Evolutionary conservation across 2,329 filamentous ascomycete genomes (phyloP).

Genomic region (Huntiella savannae): DNA sequence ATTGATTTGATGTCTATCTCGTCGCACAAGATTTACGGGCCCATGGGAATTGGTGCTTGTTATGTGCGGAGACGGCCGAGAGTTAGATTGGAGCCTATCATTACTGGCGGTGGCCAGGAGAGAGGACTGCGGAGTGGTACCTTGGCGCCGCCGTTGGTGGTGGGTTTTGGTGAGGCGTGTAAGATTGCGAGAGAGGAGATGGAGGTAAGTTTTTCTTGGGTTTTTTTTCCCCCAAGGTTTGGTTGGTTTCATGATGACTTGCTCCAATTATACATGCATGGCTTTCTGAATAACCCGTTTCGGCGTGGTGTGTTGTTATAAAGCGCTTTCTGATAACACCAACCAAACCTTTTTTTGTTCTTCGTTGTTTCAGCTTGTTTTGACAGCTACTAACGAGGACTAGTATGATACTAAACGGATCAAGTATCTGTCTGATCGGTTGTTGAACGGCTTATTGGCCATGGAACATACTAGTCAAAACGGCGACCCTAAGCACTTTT

Average conservation of each 20-base stretch:
- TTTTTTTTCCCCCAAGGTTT: constrained; percentile 13
- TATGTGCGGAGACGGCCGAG: constrained; percentile 83
- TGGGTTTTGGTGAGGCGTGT: constrained; percentile 91
- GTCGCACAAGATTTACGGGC: constrained; percentile 95
- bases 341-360: neutral
- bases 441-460: constrained; percentile 62
- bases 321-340: constrained; percentile 46
- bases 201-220: constrained; percentile 42
- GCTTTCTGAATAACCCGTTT: constrained; percentile 65
- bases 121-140: constrained; percentile 88
- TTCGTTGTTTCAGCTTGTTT: constrained; percentile 1
- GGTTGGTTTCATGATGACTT: constrained; percentile 46
- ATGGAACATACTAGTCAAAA: constrained; percentile 90
- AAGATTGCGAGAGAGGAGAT: constrained; percentile 81
- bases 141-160: constrained; percentile 68
- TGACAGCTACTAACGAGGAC: constrained; percentile 13
- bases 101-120: constrained; percentile 91
- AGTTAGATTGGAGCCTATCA: constrained; percentile 87
- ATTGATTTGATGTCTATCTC: constrained; percentile 98
- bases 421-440: constrained; percentile 60
- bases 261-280: constrained; percentile 61
- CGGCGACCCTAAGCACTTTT: constrained; percentile 64
- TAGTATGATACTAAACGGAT: constrained; percentile 88
- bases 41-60: constrained; percentile 91
- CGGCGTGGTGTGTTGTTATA: constrained; percentile 37